phyloP scores from a whole-genome alignment of 2,329 filamentous ascomycete genomes.

The Salinomyces thailandicus region DNA sequence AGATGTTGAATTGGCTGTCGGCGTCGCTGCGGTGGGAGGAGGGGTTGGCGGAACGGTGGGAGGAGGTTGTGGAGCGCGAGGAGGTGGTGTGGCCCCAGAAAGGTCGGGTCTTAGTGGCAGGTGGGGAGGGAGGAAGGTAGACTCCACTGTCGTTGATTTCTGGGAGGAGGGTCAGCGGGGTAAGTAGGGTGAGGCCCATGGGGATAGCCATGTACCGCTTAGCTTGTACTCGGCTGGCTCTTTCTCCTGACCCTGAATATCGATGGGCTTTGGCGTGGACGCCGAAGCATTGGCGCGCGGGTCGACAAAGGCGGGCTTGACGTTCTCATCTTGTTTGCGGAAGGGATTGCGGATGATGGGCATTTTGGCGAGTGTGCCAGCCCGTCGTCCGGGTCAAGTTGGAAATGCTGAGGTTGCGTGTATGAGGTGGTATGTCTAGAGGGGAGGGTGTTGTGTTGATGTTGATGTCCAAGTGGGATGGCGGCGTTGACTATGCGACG shows the following conservation, averaged over 20 bases:
- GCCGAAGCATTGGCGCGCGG: slow-evolving; percentile 7
- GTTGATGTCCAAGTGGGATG: too few species aligned
- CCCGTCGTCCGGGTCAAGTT: too few species aligned
- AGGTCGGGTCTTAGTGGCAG: slow-evolving; percentile 63
- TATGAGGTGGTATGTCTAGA: too few species aligned
- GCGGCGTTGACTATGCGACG: too few species aligned
- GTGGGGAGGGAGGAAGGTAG: slow-evolving; percentile 89
- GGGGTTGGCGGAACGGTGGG: slow-evolving; percentile 40
- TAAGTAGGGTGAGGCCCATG: neutral
- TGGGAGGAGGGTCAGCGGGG: slow-evolving; percentile 32
- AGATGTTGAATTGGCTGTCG: slow-evolving; percentile 90
- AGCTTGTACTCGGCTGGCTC: slow-evolving; percentile 42
- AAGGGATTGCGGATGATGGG: slow-evolving; percentile 32
- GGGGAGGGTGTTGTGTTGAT: too few species aligned
- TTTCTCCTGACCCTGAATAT: slow-evolving; percentile 27
- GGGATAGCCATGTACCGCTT: slow-evolving; percentile 31
- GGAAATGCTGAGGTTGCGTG: too few species aligned
- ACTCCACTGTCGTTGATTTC: slow-evolving; percentile 94
- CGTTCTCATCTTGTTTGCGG: slow-evolving; percentile 29
- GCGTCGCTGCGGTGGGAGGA: slow-evolving; percentile 50
- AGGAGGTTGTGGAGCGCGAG: slow-evolving; percentile 40
- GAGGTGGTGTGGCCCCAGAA: slow-evolving; percentile 44
- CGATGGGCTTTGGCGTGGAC: slow-evolving; percentile 28
- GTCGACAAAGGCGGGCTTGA: slow-evolving; percentile 13
- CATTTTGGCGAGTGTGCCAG: slow-evolving; percentile 18